Conservation (phyloP, 164 flowering plant genomes). For the Liquidambar formosana region DNA sequence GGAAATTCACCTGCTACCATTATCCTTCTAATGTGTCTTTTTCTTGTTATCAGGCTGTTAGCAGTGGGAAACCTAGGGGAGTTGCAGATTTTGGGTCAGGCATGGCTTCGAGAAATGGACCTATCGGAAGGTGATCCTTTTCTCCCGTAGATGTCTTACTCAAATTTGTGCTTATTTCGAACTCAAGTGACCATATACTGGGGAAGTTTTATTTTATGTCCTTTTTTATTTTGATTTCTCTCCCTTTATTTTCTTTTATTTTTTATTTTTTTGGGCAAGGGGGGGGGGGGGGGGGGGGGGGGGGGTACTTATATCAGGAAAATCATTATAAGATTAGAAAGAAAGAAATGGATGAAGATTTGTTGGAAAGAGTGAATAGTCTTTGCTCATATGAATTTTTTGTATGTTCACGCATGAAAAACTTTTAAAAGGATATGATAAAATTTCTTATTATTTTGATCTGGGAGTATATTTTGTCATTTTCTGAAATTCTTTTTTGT, state of each 20-base stretch:
- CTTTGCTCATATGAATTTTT: neutral
- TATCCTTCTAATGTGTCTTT: neutral
- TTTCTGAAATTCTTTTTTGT: constrained; percentile 1
- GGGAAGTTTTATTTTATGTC: no score
- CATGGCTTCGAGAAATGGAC: constrained; percentile 25
- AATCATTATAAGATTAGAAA: neutral
- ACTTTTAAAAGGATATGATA: neutral
- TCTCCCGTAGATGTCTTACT: neutral
- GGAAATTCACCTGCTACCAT: neutral
- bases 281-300: no score
- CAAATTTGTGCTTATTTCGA: neutral
- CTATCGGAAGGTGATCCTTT: constrained; percentile 21
- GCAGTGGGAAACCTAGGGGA: constrained; percentile 30
- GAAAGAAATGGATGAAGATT: neutral
- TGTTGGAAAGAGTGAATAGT: neutral
- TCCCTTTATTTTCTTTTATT: no score
- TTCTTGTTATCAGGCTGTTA: constrained; percentile 23
- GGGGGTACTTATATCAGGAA: neutral
- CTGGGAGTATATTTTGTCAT: neutral
- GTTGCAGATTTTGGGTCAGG: constrained; percentile 29
- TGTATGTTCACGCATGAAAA: neutral
- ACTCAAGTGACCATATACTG: neutral
- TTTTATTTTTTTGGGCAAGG: no score
- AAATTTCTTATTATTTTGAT: no score
- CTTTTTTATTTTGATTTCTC: no score